phyloP scores from a whole-genome alignment of 2,329 filamentous ascomycete species.

The Fusarium aywerte region DNA sequence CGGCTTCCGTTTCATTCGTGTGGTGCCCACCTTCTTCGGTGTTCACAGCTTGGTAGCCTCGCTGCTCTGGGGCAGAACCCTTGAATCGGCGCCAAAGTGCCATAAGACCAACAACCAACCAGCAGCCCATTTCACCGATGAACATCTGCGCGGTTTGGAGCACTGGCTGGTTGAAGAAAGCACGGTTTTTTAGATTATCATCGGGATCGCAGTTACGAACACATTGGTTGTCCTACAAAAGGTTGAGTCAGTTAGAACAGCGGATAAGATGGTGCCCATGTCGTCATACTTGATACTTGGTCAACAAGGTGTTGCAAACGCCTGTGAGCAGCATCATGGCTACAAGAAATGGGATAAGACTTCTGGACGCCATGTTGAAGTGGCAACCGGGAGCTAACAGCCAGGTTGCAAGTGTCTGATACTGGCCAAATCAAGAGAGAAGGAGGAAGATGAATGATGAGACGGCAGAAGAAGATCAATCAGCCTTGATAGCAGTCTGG shows the following conservation, averaged over 20 bases:
- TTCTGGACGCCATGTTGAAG: slow-evolving; percentile 72
- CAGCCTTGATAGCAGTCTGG: slow-evolving; percentile 16
- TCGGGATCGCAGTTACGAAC: slow-evolving; percentile 83
- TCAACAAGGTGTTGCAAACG: slow-evolving; percentile 95
- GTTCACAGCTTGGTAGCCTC: slow-evolving; percentile 74
- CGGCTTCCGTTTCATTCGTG: slow-evolving; percentile 55
- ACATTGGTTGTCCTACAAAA: slow-evolving; percentile 88
- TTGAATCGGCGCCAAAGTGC: slow-evolving; percentile 71
- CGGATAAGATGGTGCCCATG: slow-evolving; percentile 7
- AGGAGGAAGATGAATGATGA: slow-evolving; percentile 10
- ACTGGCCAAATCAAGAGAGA: slow-evolving; percentile 3
- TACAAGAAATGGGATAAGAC: slow-evolving; percentile 84
- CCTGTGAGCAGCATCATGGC: slow-evolving; percentile 97
- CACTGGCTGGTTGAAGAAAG: slow-evolving; percentile 91
- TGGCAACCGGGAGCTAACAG: slow-evolving; percentile 1
- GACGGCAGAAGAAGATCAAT: neutral
- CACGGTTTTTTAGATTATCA: slow-evolving; percentile 71
- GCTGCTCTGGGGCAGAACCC: slow-evolving; percentile 56
- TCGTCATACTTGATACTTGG: slow-evolving; percentile 85
- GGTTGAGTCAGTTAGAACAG: slow-evolving; percentile 8
- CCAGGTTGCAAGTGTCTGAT: slow-evolving; percentile 11
- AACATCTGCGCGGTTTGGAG: slow-evolving; percentile 99
- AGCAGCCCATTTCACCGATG: slow-evolving; percentile 93
- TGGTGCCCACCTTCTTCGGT: slow-evolving; percentile 59
- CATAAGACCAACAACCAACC: slow-evolving; percentile 83